phyloP scores from a whole-genome alignment of 2,329 filamentous ascomycete genomes.

The Microthyrium microscopicum region DNA sequence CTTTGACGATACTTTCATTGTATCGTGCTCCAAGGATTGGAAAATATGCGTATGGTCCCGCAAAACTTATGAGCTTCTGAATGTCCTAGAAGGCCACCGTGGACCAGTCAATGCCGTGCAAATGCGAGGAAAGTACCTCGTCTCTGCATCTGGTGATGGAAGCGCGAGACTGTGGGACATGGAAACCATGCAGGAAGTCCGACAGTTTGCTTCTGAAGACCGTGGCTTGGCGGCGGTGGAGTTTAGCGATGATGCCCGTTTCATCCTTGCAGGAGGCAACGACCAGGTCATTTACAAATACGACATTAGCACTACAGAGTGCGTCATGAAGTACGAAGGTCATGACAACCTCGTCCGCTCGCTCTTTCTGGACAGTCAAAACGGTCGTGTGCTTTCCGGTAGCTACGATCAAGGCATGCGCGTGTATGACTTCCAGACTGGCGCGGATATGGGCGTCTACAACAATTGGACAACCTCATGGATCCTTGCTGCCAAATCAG shows the following conservation, averaged over 20 bases:
- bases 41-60: slow-evolving; percentile 93
- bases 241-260: slow-evolving; percentile 87
- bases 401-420: slow-evolving; percentile 94
- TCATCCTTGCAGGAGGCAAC: slow-evolving; percentile 85
- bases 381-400: slow-evolving; percentile 73
- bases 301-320: slow-evolving; percentile 78
- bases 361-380: slow-evolving; percentile 75
- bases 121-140: slow-evolving; percentile 79
- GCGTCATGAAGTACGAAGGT: slow-evolving; percentile 63
- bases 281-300: slow-evolving; percentile 93
- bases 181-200: slow-evolving; percentile 70
- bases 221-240: slow-evolving; percentile 91
- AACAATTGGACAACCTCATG: slow-evolving; percentile 93
- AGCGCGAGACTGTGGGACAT: slow-evolving; percentile 93
- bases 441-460: slow-evolving; percentile 63
- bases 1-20: slow-evolving; percentile 81
- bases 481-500: slow-evolving; percentile 90
- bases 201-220: slow-evolving; percentile 78
- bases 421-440: slow-evolving; percentile 75
- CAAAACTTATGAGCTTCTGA: slow-evolving; percentile 55
- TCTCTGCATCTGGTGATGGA: slow-evolving; percentile 88
- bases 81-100: slow-evolving; percentile 66
- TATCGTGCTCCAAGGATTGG: slow-evolving; percentile 92
- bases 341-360: slow-evolving; percentile 79
- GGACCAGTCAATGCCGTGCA: slow-evolving; percentile 96